Evolutionary conservation across 169 alveolate genomes (phyloP), one percentile per base, ranked within the genome.

Genomic region (Eimeria falciformis): DNA sequence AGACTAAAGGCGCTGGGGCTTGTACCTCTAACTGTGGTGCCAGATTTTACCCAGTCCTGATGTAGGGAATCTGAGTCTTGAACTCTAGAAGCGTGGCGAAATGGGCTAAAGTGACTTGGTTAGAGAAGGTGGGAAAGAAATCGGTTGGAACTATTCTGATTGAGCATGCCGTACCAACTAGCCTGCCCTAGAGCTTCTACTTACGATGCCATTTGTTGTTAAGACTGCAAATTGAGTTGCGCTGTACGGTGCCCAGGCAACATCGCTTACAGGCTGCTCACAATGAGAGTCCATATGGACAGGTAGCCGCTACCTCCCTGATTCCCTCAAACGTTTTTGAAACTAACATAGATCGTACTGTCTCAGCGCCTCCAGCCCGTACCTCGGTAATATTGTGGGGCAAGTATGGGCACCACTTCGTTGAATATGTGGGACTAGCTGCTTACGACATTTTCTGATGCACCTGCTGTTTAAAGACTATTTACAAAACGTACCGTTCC

Each of bases 171-270:
- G 7, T 21, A 53, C 65, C n/a, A 21, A 33, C 25, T 53, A 53
- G 65, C 25, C 65, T 3, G 3, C n/a, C 25, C 65, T 21, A 53
- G 65, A 17, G n/a, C 3, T 21, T 53, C 14, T 29, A 55, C 93
- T 45, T 45, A 97, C 96, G 56, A 95, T 95, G 43, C 98, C 98
- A 83, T 97, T 98, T 21, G 97, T 94, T 40, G 98, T 97, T 66
- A 97, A 97, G 85, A 98, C 98, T 5, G 98, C 98, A 87, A 98
- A 98, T 71, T 97, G 97, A 53, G 99, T 97, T 17, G 98, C 96
- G 94, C 98, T 96, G 94, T 96, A 97, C 73, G 99, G 99, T 23
- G 98, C 98, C 99, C 99, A 98, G 69, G 98, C 98, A 29, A 97
- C 97, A 93, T 98, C 99, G 12, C 98, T 98, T 40, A 97, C 98